Conservation (phyloP, 192 early-diverging fungal genomes). For the Coemansia sp. region DNA sequence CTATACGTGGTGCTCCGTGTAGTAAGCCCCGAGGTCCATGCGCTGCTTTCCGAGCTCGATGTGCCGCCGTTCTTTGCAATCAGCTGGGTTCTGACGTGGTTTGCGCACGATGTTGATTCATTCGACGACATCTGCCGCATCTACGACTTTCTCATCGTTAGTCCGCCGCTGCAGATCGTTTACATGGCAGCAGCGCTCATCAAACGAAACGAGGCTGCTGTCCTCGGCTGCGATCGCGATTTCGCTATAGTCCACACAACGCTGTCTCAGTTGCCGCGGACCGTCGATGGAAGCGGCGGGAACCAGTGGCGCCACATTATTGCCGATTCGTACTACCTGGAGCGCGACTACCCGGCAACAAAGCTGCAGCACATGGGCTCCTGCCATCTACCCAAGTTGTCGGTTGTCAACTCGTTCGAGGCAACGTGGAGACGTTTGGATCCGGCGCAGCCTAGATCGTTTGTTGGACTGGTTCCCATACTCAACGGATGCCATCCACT, state of each 20-base stretch:
- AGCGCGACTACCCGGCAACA: constrained; percentile 36
- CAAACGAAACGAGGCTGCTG: constrained; percentile 17
- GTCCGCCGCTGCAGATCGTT: constrained; percentile 61
- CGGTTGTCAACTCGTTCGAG: constrained; percentile 41
- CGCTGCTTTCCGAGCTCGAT: constrained; percentile 36
- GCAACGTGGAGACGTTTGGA: constrained; percentile 48
- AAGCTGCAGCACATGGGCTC: constrained; percentile 44
- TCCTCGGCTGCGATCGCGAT: constrained; percentile 41
- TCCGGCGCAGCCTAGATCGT: constrained; percentile 35
- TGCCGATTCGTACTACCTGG: constrained; percentile 36
- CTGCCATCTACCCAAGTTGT: constrained; percentile 31
- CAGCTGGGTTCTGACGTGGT: constrained; percentile 78
- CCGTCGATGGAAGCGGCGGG: neutral
- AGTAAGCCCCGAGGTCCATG: constrained; percentile 33
- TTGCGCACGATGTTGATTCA: constrained; percentile 63
- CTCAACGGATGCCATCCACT: constrained; percentile 34
- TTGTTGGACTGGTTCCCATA: constrained; percentile 26
- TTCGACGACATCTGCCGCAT: constrained; percentile 57
- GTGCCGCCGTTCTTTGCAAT: constrained; percentile 69
- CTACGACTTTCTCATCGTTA: constrained; percentile 65
- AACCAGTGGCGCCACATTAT: constrained; percentile 35
- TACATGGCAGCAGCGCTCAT: constrained; percentile 63
- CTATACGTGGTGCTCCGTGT: constrained; percentile 33
- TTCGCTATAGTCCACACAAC: constrained; percentile 43
- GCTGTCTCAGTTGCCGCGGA: constrained; percentile 29